Conservation (phyloP, 176 grass and related monocot species). For the Bromus sterilis region DNA sequence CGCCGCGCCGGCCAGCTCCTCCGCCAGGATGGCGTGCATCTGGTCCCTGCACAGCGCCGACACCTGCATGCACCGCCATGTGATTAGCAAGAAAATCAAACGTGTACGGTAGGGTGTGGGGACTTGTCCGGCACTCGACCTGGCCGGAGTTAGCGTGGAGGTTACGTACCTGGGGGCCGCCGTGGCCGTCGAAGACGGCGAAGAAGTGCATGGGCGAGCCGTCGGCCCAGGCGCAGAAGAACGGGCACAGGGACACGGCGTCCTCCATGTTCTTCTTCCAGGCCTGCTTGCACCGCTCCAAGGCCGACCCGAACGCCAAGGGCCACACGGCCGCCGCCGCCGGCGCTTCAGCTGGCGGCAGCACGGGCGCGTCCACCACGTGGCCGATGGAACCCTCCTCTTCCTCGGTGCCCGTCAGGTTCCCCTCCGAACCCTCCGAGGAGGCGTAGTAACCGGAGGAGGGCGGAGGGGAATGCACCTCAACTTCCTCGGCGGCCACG, state of each 20-base stretch:
- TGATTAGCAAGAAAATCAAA: background rate
- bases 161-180: too few species aligned
- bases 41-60: slow-evolving; percentile 48
- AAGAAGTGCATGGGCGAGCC: background rate
- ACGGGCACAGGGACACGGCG: background rate
- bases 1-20: slow-evolving; percentile 35
- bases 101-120: too few species aligned
- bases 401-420: background rate
- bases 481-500: too few species aligned
- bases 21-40: slow-evolving; percentile 56
- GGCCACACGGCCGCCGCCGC: background rate
- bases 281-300: background rate
- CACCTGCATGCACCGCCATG: slow-evolving; percentile 42
- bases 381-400: background rate
- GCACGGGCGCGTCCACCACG: background rate
- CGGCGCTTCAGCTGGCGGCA: background rate
- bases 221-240: background rate
- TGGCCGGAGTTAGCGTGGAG: background rate
- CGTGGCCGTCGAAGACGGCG: background rate
- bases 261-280: background rate
- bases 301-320: background rate
- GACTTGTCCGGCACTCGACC: background rate
- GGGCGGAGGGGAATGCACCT: too few species aligned
- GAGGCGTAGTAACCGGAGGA: too few species aligned
- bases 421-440: too few species aligned